Base-by-base conservation (phyloP, 352 stramenopile genomes). In the Plasmopara muralis region DNA sequence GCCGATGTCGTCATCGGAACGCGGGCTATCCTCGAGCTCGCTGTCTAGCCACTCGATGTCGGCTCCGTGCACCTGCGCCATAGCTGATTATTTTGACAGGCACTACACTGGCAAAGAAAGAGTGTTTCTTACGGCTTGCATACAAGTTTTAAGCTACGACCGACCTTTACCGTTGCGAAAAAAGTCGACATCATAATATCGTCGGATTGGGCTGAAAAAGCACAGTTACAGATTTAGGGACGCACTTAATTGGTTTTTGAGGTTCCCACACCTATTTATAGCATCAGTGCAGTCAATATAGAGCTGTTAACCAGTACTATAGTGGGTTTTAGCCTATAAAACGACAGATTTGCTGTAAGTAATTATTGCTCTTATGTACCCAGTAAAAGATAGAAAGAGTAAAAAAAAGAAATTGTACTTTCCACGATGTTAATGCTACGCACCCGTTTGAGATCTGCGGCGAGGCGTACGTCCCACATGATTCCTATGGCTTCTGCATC, bases 21-120 rank as follows among this genome's bases (percentile, higher is more conserved):
- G 62, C 35, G 77, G 80, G 30, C 68, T 83, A 57, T 90, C 80
- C 55, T 89, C 80, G 18, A 87, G 61, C 59, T 90, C 80, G 52
- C 74, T 87, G 56, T 90, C 80, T 28, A 77, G 64, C 72, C 74
- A 87, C 40, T 86, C 68, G 37, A 83, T 70, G 53, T 61, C 45
- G 30, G 53, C 50, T 15, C 62, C 51, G 20, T 66, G 49, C 53
- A 59, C 38, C 28, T 68, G 50, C 33, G 62, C 54, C 54, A 70
- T 56, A 12, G 39, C 10, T 50, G 7, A 9, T 9, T 9, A 8
- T 10, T 46, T 25, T 4, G 16, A 16, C 13, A 31, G 33, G 9
- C 18, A 20, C 28, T 49, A 38, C 52, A 37, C 20, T 35, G 42
- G 31, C 4, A 38, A 33, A 46, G 39, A 47, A n/a, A 20, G 42